phyloP scores from a whole-genome alignment of 2,329 filamentous ascomycete species.

The Dryadomyces quercus-mongolicae region DNA sequence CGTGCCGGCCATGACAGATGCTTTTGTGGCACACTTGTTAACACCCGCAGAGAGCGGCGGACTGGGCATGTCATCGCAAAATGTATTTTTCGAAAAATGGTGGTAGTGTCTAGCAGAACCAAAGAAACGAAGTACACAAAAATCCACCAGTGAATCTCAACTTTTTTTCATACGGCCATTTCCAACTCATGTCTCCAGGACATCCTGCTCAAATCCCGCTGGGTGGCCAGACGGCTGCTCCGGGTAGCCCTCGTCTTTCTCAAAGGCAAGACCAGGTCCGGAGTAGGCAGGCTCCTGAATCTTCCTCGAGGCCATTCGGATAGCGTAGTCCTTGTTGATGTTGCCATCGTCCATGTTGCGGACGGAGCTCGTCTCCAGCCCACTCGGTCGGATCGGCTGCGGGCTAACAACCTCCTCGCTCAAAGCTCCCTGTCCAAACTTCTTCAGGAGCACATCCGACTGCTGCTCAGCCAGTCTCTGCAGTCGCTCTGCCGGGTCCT shows the following conservation, averaged over 20 bases:
- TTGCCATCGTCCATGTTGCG: constrained; percentile 13
- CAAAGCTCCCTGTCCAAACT: constrained; percentile 28
- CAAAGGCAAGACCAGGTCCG: constrained; percentile 37
- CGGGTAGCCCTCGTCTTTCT: constrained; percentile 33
- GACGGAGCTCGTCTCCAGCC: constrained; percentile 15
- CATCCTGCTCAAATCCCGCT: constrained; percentile 27
- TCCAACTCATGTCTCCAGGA: constrained; percentile 16
- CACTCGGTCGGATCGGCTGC: constrained; percentile 19
- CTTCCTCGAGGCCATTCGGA: neutral
- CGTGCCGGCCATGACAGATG: constrained; percentile 56
- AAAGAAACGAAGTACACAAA: neutral
- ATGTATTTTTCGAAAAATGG: constrained; percentile 26
- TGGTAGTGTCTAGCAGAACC: constrained; percentile 17
- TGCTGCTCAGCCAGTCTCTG: constrained; percentile 58
- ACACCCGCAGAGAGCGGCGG: constrained; percentile 12
- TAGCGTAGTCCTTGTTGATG: neutral
- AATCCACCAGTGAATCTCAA: neutral
- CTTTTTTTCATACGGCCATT: neutral
- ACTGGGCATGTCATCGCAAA: constrained; percentile 14
- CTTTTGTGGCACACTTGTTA: constrained; percentile 39
- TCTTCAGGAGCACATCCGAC: constrained; percentile 46
- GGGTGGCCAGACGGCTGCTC: constrained; percentile 25
- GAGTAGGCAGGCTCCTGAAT: constrained; percentile 26
- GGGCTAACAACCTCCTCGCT: constrained; percentile 28
- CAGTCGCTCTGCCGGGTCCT: constrained; percentile 61